Conservation (phyloP, 805 yeast genomes). For the Spathaspora hagerdaliae region DNA sequence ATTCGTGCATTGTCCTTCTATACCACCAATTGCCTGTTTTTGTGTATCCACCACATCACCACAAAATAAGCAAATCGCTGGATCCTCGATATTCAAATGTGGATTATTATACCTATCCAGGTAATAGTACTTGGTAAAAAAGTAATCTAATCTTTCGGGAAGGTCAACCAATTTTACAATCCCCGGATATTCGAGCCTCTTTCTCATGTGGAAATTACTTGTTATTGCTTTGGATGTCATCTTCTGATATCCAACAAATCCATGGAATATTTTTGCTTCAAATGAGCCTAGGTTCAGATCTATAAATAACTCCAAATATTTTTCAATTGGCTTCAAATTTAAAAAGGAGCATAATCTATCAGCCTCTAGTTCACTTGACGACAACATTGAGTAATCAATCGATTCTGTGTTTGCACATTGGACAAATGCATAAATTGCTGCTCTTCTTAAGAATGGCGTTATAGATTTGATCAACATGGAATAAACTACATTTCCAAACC, state of each 20-base stretch:
- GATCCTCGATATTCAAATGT: conserved; percentile 49
- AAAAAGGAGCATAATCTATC: conserved; percentile 50
- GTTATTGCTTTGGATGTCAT: neutral
- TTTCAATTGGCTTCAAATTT: conserved; percentile 30
- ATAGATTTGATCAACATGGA: conserved; percentile 52
- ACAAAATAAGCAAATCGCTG: conserved; percentile 85
- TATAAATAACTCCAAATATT: conserved; percentile 15
- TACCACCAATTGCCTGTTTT: conserved; percentile 48
- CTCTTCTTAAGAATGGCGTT: conserved; percentile 63
- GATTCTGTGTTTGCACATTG: conserved; percentile 45
- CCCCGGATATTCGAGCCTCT: conserved; percentile 59
- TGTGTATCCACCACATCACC: conserved; percentile 69
- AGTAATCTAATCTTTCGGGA: conserved; percentile 63
- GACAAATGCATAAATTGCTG: conserved; percentile 53
- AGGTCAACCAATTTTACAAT: conserved; percentile 54
- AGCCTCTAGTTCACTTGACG: conserved; percentile 41
- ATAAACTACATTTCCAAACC: conserved; percentile 40
- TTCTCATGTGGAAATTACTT: conserved; percentile 12
- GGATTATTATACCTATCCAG: conserved; percentile 39
- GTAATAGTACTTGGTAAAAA: conserved; percentile 59
- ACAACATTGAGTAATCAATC: conserved; percentile 14
- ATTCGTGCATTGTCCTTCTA: conserved; percentile 73
- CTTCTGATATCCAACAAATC: conserved; percentile 13
- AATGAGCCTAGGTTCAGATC: conserved; percentile 9
- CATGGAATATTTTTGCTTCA: conserved; percentile 22